Percentiles rank a stretch among this genome's conserved stretches.
Conservation (phyloP, 2,329 filamentous ascomycete genomes). For the Penicillium thymicola region DNA sequence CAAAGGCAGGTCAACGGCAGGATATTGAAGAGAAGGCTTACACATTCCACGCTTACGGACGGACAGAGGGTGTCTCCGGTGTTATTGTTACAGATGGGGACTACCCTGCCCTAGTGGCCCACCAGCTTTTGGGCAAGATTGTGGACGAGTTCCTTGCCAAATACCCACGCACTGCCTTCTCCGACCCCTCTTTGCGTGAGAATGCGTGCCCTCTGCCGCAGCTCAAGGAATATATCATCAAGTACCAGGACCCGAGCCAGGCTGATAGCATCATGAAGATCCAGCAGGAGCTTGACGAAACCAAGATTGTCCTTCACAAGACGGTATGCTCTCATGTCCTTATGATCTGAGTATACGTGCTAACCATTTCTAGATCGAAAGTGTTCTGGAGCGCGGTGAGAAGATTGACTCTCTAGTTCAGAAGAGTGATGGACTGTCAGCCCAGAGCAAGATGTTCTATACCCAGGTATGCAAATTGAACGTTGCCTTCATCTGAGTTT, state of each 20-base stretch:
- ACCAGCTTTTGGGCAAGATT: conserved; percentile 81
- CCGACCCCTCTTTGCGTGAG: conserved; percentile 49
- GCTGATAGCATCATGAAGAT: conserved; percentile 94
- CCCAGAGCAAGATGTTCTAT: conserved; percentile 98
- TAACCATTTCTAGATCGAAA: conserved; percentile 27
- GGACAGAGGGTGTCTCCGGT: conserved; percentile 68
- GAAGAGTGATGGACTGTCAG: conserved; percentile 87
- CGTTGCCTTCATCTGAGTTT: background rate
- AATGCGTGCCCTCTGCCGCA: conserved; percentile 61
- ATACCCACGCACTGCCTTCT: conserved; percentile 68
- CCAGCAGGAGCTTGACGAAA: conserved; percentile 94
- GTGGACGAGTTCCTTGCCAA: conserved; percentile 80
- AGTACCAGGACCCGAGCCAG: conserved; percentile 83
- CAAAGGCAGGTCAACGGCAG: conserved; percentile 74
- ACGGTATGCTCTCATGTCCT: conserved; percentile 60
- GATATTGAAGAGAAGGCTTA: conserved; percentile 63
- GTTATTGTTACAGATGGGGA: conserved; percentile 75
- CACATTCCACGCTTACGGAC: conserved; percentile 69
- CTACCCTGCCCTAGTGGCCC: conserved; percentile 75
- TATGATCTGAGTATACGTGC: conserved; percentile 38
- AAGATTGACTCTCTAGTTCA: conserved; percentile 92
- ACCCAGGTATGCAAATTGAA: conserved; percentile 52
- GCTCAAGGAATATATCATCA: conserved; percentile 72
- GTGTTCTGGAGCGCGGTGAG: conserved; percentile 76
- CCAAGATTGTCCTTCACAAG: conserved; percentile 95